A percentile compares a stretch with the other conserved stretches of the same genome.
phyloP scores from a whole-genome alignment of 169 alveolate genomes.

The Cryptosporidium meleagridis region DNA sequence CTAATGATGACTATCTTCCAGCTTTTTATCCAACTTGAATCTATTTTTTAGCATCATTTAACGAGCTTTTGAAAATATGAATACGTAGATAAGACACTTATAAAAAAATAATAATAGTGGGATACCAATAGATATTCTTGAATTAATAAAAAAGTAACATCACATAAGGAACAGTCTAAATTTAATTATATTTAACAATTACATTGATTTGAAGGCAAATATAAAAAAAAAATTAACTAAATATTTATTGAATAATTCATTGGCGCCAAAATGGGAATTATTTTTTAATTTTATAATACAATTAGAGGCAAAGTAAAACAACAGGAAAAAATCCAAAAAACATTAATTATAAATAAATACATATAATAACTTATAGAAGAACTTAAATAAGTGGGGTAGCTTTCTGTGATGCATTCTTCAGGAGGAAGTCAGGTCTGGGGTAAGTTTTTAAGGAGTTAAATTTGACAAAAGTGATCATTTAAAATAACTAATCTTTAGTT shows the following conservation, averaged over 20 bases:
- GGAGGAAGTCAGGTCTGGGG: slow-evolving; percentile 76
- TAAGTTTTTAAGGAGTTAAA: slow-evolving; percentile 7
- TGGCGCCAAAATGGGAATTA: not conserved
- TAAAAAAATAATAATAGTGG: no score
- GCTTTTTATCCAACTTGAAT: not conserved
- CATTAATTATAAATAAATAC: not conserved
- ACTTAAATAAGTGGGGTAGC: not conserved
- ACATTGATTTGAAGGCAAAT: no score
- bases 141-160: no score
- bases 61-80: not conserved
- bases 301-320: no score
- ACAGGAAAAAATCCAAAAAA: not conserved
- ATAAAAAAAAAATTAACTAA: no score
- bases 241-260: no score
- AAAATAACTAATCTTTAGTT: slow-evolving; percentile 25
- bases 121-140: no score
- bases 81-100: not conserved
- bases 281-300: no score
- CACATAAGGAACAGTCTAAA: not conserved
- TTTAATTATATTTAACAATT: no score
- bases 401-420: slow-evolving; percentile 49
- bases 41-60: no score
- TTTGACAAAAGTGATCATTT: not conserved
- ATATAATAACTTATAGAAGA: not conserved
- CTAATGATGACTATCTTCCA: not conserved